Conservation (phyloP, 2,329 filamentous ascomycete species). For the Boeremia lycopersici region DNA sequence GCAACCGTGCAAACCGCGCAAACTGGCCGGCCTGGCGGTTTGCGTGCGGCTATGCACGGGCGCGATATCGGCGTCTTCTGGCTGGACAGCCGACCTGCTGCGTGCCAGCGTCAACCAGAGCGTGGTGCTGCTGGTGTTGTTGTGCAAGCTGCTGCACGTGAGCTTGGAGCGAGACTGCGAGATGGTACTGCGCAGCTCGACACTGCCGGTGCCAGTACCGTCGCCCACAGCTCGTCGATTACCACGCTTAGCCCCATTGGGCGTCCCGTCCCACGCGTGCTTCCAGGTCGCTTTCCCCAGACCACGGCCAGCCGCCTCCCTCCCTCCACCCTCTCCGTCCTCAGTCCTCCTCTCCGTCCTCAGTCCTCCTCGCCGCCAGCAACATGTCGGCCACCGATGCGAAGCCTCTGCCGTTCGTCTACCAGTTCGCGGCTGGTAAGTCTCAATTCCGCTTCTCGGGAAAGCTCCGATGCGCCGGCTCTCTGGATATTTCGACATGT, state of each 20-base stretch:
- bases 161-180: background rate
- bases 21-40: background rate
- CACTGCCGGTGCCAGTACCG: background rate
- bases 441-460: slow-evolving; percentile 39
- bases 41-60: background rate
- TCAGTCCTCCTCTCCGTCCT: slow-evolving; percentile 7
- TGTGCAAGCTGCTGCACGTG: background rate
- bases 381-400: slow-evolving; percentile 56
- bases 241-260: slow-evolving; percentile 2
- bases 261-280: slow-evolving; percentile 38
- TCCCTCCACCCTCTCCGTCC: slow-evolving; percentile 12
- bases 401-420: slow-evolving; percentile 86
- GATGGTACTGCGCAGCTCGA: no score
- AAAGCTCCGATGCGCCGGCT: slow-evolving; percentile 26
- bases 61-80: slow-evolving; percentile 12
- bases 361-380: slow-evolving; percentile 18
- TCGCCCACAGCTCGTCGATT: background rate
- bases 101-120: background rate
- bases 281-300: slow-evolving; percentile 27
- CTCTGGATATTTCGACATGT: slow-evolving; percentile 5
- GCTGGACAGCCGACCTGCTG: slow-evolving; percentile 8
- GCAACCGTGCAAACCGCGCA: background rate
- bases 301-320: slow-evolving; percentile 21
- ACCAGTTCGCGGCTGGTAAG: slow-evolving; percentile 92
- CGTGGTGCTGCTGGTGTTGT: no score